Evolutionary conservation across 2,329 filamentous ascomycete species (phyloP).

Genomic region (Clarireedia hainanense): DNA sequence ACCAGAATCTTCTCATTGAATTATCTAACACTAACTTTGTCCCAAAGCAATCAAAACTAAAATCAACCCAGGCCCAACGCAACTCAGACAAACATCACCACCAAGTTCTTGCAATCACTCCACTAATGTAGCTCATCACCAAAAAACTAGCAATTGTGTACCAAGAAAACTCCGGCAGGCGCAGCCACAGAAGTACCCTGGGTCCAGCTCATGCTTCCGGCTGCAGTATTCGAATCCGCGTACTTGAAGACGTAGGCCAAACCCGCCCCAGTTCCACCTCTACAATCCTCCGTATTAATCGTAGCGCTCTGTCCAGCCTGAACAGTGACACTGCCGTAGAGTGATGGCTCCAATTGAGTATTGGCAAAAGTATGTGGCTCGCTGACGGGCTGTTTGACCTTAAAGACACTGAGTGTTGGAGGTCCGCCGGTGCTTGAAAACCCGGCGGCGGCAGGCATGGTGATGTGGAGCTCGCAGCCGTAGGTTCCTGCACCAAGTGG

Average conservation of each 20-base stretch:
- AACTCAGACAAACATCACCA: not conserved
- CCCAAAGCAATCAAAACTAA: not conserved
- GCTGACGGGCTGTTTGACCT: conserved; percentile 1
- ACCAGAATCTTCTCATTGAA: too few relatives aligned
- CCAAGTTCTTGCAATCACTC: not conserved
- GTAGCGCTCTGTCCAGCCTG: not conserved
- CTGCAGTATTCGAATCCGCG: conserved; percentile 11
- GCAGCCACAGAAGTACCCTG: conserved; percentile 11
- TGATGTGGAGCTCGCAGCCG: conserved; percentile 1
- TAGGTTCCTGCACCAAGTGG: not conserved
- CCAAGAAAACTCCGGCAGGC: conserved; percentile 12
- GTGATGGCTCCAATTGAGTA: not conserved
- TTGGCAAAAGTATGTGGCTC: conserved; percentile 7
- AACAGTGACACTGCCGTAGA: conserved; percentile 10
- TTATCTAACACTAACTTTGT: too few relatives aligned
- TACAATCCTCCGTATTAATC: conserved; percentile 7
- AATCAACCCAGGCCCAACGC: not conserved
- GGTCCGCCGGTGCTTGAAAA: not conserved
- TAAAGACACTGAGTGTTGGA: conserved; percentile 8
- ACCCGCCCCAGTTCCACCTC: not conserved
- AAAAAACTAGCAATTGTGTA: conserved; percentile 11
- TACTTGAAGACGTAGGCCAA: conserved; percentile 10
- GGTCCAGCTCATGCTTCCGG: conserved; percentile 8
- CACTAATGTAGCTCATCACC: not conserved
- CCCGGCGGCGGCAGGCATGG: not conserved